Percentiles rank a stretch among this genome's conserved stretches.
Conservation (phyloP, 108 stramenopile genomes). For the Thalassiosira profunda region DNA sequence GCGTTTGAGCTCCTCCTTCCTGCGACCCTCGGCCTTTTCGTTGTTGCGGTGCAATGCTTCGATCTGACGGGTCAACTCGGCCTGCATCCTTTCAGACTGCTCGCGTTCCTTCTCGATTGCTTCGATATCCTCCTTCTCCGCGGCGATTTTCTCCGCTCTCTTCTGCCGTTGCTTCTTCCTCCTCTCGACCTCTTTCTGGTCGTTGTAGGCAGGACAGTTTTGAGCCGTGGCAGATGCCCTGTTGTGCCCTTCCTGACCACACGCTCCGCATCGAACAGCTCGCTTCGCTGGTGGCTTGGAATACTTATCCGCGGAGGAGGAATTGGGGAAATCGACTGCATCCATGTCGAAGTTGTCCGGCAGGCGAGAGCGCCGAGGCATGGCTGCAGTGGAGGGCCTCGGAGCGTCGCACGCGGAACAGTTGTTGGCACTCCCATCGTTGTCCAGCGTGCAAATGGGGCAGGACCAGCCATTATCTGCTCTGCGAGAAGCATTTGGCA, state of each 20-base stretch:
- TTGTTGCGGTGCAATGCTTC: constrained; percentile 17
- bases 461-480: too few relatives aligned
- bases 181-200: constrained; percentile 46
- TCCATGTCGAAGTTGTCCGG: too few relatives aligned
- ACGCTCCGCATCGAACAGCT: constrained; percentile 46
- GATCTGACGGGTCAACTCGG: constrained; percentile 16
- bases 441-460: too few relatives aligned
- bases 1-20: constrained; percentile 38
- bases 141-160: constrained; percentile 27
- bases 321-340: too few relatives aligned
- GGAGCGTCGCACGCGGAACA: neutral
- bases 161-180: constrained; percentile 36
- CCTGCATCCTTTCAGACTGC: constrained; percentile 8
- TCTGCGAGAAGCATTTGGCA: too few relatives aligned
- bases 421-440: neutral
- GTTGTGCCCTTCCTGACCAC: constrained; percentile 56
- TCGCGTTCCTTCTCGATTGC: constrained; percentile 27
- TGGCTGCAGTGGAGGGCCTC: neutral
- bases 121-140: constrained; percentile 18
- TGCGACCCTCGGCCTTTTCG: constrained; percentile 17
- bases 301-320: neutral
- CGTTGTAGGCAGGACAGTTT: constrained; percentile 49
- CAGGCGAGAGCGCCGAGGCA: too few relatives aligned
- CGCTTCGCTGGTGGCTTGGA: neutral
- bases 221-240: constrained; percentile 42